Conservation (phyloP, 2,329 filamentous ascomycete genomes). For the Fusarium odoratissimum region DNA sequence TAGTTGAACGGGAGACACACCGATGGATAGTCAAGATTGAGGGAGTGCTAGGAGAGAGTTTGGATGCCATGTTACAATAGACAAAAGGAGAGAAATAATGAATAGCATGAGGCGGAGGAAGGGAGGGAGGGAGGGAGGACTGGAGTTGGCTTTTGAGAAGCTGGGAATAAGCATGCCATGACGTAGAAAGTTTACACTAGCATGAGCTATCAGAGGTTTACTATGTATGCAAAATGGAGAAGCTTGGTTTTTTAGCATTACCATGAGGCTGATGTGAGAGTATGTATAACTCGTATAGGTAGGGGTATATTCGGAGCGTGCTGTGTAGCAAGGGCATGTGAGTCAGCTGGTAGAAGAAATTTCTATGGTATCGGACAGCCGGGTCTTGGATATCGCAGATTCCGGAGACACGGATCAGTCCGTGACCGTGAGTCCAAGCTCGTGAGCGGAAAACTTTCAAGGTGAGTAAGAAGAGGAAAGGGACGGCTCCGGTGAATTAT, state of each 20-base stretch:
- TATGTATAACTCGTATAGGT: neutral
- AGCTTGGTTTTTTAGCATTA: constrained; percentile 2
- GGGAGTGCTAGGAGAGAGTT: constrained; percentile 85
- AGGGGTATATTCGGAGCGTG: constrained; percentile 13
- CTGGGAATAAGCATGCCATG: constrained; percentile 26
- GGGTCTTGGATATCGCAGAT: constrained; percentile 7
- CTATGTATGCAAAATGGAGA: constrained; percentile 25
- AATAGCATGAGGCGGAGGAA: constrained; percentile 20
- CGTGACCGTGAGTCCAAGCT: constrained; percentile 7
- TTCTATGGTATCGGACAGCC: constrained; percentile 24
- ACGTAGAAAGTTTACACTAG: constrained; percentile 18
- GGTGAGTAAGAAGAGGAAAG: constrained; percentile 11
- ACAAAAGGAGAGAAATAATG: constrained; percentile 44
- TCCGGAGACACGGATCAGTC: constrained; percentile 34
- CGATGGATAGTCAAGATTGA: constrained; percentile 93
- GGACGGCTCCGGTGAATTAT: constrained; percentile 42
- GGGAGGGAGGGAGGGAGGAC: neutral
- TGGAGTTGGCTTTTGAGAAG: constrained; percentile 26
- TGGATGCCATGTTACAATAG: constrained; percentile 92
- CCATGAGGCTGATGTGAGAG: constrained; percentile 12
- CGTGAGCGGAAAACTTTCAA: neutral
- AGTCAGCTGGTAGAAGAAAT: constrained; percentile 12
- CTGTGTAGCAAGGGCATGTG: constrained; percentile 10
- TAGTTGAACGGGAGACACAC: constrained; percentile 88
- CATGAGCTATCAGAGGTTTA: constrained; percentile 2